Percentiles rank a stretch among this genome's conserved stretches.
Conservation (phyloP, 371 early-diverging fungal genomes). For the Chytridium lagenaria region DNA sequence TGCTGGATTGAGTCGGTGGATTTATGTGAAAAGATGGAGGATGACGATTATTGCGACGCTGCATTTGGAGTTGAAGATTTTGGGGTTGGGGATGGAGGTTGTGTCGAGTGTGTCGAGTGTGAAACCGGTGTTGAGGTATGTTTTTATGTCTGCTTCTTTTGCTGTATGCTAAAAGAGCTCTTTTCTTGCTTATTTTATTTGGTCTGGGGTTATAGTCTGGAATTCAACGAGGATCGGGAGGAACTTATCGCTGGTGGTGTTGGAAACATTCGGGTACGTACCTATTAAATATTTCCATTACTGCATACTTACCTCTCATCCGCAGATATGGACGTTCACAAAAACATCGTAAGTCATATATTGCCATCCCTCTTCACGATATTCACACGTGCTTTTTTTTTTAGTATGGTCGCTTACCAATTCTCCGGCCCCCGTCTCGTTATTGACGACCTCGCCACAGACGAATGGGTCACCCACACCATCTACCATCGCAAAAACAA, state of each 20-base stretch:
- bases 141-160: too few species aligned
- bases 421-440: constrained; percentile 42
- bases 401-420: constrained; percentile 21
- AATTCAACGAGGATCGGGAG: constrained; percentile 39
- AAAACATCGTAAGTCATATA: constrained; percentile 17
- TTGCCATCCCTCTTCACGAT: neutral
- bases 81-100: constrained; percentile 46
- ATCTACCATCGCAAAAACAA: constrained; percentile 31
- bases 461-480: constrained; percentile 52
- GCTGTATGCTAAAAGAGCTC: too few species aligned
- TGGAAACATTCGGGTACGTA: constrained; percentile 50
- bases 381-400: constrained; percentile 7
- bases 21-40: constrained; percentile 48
- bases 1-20: constrained; percentile 48
- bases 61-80: constrained; percentile 52
- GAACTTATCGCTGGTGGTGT: constrained; percentile 54
- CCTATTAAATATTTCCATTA: neutral
- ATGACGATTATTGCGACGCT: constrained; percentile 45
- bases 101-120: constrained; percentile 38
- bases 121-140: constrained; percentile 53
- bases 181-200: neutral
- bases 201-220: constrained; percentile 38
- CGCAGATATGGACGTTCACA: constrained; percentile 33
- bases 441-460: constrained; percentile 45
- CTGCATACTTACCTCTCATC: neutral